Percentiles rank a stretch among this genome's conserved stretches.
Evolutionary conservation across 306 rosid species (phyloP).

Genomic region (Cucurbita pepo): DNA sequence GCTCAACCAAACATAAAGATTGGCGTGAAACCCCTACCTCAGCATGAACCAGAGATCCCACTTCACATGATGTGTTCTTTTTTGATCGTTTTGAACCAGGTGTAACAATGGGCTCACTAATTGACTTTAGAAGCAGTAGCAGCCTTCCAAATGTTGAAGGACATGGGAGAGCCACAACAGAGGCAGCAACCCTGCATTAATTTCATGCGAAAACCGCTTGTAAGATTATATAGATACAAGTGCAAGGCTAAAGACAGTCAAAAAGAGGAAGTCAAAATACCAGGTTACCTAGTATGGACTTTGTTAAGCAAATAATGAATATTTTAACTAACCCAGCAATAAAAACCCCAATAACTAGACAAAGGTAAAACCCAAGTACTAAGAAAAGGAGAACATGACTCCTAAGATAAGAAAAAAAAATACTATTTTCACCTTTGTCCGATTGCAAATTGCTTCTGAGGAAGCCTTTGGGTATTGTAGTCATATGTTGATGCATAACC

Average conservation of each 20-base stretch:
- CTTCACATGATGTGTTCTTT: constrained; percentile 47
- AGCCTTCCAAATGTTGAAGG: constrained; percentile 57
- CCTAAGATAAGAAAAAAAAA: not conserved
- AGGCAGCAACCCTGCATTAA: constrained; percentile 50
- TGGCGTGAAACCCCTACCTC: constrained; percentile 34
- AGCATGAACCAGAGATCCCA: constrained; percentile 83
- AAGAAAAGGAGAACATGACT: not conserved
- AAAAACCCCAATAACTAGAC: not conserved
- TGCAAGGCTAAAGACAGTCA: not conserved
- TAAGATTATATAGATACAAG: not conserved
- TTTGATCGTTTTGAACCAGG: constrained; percentile 62
- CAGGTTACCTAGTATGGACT: not conserved
- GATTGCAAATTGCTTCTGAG: constrained; percentile 33
- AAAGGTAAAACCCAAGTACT: not conserved
- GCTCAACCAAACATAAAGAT: not conserved
- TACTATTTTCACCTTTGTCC: constrained; percentile 62
- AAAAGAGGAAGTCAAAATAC: not conserved
- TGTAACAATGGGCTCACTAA: constrained; percentile 29
- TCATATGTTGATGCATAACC: constrained; percentile 70
- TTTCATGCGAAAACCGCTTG: not conserved
- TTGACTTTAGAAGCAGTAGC: constrained; percentile 44
- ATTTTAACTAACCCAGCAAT: not conserved
- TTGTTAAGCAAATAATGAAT: not conserved
- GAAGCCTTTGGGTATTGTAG: constrained; percentile 61
- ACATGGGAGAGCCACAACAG: constrained; percentile 67